Conservation (phyloP, 192 early-diverging fungal species). For the Radiomyces spectabilis region DNA sequence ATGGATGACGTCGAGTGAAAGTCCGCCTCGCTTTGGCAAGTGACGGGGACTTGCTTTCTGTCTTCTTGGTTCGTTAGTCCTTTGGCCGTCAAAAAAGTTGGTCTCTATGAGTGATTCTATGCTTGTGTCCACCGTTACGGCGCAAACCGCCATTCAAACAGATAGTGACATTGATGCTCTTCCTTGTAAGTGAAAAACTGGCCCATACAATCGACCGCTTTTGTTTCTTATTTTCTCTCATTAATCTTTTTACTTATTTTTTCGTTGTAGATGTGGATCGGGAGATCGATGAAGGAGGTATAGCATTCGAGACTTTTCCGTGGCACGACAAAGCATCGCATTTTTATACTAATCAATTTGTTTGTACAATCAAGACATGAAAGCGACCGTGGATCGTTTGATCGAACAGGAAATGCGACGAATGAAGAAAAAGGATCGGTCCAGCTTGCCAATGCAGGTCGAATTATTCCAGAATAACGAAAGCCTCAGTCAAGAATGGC, state of each 20-base stretch:
- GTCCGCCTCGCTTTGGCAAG: no score
- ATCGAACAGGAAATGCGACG: slow-evolving; percentile 49
- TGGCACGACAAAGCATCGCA: not conserved
- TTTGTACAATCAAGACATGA: slow-evolving; percentile 31
- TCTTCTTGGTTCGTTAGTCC: no score
- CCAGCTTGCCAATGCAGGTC: slow-evolving; percentile 32
- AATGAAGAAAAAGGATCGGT: slow-evolving; percentile 29
- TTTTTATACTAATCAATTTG: not conserved
- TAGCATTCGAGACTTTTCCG: not conserved
- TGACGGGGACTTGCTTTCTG: no score
- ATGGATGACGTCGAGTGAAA: no score
- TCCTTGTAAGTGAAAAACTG: slow-evolving; percentile 28
- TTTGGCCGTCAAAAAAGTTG: no score
- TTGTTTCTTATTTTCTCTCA: not conserved
- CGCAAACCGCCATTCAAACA: no score
- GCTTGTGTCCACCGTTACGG: no score
- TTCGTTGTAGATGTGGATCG: slow-evolving; percentile 36
- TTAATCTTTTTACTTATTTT: not conserved
- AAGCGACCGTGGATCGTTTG: slow-evolving; percentile 39
- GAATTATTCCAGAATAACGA: slow-evolving; percentile 37
- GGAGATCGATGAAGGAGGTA: slow-evolving; percentile 42
- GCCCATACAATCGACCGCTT: not conserved
- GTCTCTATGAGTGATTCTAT: no score
- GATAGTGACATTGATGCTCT: slow-evolving; percentile 33
- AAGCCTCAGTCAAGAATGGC: slow-evolving; percentile 32